Evolutionary conservation across 2,329 filamentous ascomycete genomes (phyloP), one percentile per base, ranked within the genome.

Genomic region (Calonectria pseudoturangicola): DNA sequence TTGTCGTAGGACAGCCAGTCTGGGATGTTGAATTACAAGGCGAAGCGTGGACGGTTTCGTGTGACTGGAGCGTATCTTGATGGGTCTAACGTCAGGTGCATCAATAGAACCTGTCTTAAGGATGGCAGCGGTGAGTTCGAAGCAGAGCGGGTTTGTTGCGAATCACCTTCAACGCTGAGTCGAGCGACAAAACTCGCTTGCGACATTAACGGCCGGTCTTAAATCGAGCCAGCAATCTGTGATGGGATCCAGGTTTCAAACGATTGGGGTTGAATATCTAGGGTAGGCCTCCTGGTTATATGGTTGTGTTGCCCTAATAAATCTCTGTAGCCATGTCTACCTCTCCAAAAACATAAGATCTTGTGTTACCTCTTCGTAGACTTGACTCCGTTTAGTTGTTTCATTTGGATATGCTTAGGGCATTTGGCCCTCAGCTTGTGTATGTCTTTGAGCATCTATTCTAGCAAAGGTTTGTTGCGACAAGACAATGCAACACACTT

Each of bases 21-120:
- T 86, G 85, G 85, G 83, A 86, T 43, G 77, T 85, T 33, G 74
- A 80, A 41, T 68, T 86, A 36, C 80, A 82, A 8, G 83, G 78
- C 1, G 71, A 81, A 30, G 60, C 66, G 25, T 86, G 84, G 85
- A 81, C 81, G 18, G 84, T 86, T 3, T 83, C 80, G 2, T 86
- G 85, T 27, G 82, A 86, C 13, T 86, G 85, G 85, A 77, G 73
- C 25, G 76, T 82, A 28, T 72, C 48, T 47, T 76, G 43, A 79
- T 54, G 56, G 60, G 58, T 50, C 27, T 13, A 41, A 60, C 54
- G 54, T 41, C 21, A 10, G 54, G 25, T 60, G 54, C 54, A 41
- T 60, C 54, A 60, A 41, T 60, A 60, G 8, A 28, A 39, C 21
- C n/a, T 13, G 36, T 60, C 33, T 9, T 60, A 60, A 60, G 39